Base-by-base conservation (phyloP, 139 green algal genomes). In the Monoraphidium neglectum region DNA sequence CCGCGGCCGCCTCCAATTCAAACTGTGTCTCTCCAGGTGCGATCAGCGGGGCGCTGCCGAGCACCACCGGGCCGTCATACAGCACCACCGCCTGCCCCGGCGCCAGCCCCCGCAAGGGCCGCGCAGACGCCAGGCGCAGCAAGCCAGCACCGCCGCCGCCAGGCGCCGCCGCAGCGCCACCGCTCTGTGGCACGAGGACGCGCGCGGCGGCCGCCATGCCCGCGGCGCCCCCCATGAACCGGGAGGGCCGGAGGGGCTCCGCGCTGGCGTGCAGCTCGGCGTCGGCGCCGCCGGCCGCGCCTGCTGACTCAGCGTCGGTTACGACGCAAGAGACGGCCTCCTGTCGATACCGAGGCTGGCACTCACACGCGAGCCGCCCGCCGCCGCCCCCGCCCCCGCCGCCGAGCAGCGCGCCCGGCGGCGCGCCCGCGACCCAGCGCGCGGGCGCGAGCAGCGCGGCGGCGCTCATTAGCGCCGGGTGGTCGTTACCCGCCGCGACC, bases 11-110 rank as follows among this genome's bases (percentile, higher is more conserved):
- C 43, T 51, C 43, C 8, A n/a, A n/a, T n/a, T 91, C 87, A 35
- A 60, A 36, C 53, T 91, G 46, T 30, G 74, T 81, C 2, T 13
- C 43, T 1, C 87, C 87, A 1, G 88, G 81, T 40, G 70, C 47
- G 13, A 74, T 49, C 16, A 95, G 89, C 5, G 72, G 65, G 1
- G 86, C 88, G 32, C 70, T 79, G 32, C 90, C 91, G 56, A 95
- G 64, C 81, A 89, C 93, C 18, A 84, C 80, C 0, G 94, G 86
- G 0, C 87, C 86, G 33, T 87, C 78, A 70, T 96, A 97, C 72
- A 96, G 46, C 32, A 96, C 92, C 63, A 94, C 80, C 0, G 83
- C 86, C 76, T 96, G 91, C 40, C 86, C 72, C 3, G 92, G 92
- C 4, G 92, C 92, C 38, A 95, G 67, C 43, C 86, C 90, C 5